Base-by-base conservation (phyloP, 2,329 filamentous ascomycete genomes). In the Fusarium devonianum region DNA sequence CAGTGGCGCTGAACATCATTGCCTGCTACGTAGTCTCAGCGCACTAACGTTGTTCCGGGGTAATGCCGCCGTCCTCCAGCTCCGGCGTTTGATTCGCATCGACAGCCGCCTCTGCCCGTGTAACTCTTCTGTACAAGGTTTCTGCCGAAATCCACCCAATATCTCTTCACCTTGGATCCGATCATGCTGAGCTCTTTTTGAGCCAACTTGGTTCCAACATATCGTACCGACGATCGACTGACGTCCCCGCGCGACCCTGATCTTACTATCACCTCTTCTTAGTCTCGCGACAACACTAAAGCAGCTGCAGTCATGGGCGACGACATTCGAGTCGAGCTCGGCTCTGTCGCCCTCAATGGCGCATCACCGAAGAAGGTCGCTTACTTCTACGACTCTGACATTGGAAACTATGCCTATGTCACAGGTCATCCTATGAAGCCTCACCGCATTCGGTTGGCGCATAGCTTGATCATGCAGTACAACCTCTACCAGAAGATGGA, bases 361-460 rank as follows among this genome's bases (percentile, higher is more conserved):
- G 65, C 72, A 39, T 74, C 77, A 18, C 74, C 78, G 42, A 96
- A 94, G 76, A 91, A 93, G 69, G 90, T 97, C 49, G 93, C 93
- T 46, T 97, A 97, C 76, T 97, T 97, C 74, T 97, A 97, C 81
- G 93, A 97, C 70, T 95, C 90, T 3, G 93, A 97, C 75, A 94
- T 97, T 69, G 93, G 93, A 60, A 97, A 97, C 74, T 97, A 97
- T 78, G 92, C 93, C 70, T 97, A 97, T 69, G 91, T 96, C 49
- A 92, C 91, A 56, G 92, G 91, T 14, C 94, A 99, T 78, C 94
- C 94, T 30, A 99, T 99, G 94, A 99, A 99, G 74, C 94, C 94
- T 56, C 96, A 96, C 83, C 88, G 94, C 16, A 87, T 99, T 66
- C 91, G 92, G 14, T 77, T 99, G 61, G 95, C 94, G 38, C 96